Evolutionary conservation across 345 rosid species (phyloP).

Genomic region (Pistacia atlantica): DNA sequence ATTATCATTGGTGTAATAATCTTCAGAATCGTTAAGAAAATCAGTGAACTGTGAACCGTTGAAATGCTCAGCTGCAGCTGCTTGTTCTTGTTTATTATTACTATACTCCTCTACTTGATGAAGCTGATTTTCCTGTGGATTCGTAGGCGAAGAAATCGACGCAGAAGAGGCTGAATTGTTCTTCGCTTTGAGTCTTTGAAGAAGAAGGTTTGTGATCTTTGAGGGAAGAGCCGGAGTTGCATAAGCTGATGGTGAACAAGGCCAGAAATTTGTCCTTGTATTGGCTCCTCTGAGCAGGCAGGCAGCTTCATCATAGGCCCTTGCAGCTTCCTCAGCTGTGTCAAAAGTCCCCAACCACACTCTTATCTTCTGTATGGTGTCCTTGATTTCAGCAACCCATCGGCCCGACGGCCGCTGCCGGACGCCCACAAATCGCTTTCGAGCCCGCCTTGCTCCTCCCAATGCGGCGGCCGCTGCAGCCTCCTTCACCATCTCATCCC

Average conservation of each 20-base stretch:
- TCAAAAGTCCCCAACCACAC: slow-evolving; percentile 59
- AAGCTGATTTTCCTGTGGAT: slow-evolving; percentile 17
- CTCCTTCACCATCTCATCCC: slow-evolving; percentile 58
- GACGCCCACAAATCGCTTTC: slow-evolving; percentile 56
- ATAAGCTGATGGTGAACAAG: slow-evolving; percentile 42
- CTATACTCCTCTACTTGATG: slow-evolving; percentile 22
- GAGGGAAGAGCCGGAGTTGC: slow-evolving; percentile 51
- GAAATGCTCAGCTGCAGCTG: slow-evolving; percentile 16
- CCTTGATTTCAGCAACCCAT: slow-evolving; percentile 69
- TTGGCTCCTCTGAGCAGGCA: slow-evolving; percentile 56
- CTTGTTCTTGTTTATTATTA: slow-evolving; percentile 13
- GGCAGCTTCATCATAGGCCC: slow-evolving; percentile 69
- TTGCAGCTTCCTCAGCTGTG: slow-evolving; percentile 59
- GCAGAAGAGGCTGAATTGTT: slow-evolving; percentile 24
- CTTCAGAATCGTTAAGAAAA: slow-evolving; percentile 47
- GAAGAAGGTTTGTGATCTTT: slow-evolving; percentile 57
- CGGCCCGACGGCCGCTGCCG: slow-evolving; percentile 60
- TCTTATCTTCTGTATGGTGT: slow-evolving; percentile 59
- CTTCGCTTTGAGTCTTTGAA: slow-evolving; percentile 54
- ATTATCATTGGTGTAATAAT: slow-evolving; percentile 10
- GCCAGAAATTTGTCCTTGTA: slow-evolving; percentile 58
- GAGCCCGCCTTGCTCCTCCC: slow-evolving; percentile 42
- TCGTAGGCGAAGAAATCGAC: slow-evolving; percentile 3
- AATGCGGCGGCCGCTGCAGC: slow-evolving; percentile 38
- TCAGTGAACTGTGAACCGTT: slow-evolving; percentile 38